These are phyloP conservation scores for Claviceps sp. DNA, from an alignment of 2,329 filamentous ascomycete species.

Conservation along the genomic window DNA sequence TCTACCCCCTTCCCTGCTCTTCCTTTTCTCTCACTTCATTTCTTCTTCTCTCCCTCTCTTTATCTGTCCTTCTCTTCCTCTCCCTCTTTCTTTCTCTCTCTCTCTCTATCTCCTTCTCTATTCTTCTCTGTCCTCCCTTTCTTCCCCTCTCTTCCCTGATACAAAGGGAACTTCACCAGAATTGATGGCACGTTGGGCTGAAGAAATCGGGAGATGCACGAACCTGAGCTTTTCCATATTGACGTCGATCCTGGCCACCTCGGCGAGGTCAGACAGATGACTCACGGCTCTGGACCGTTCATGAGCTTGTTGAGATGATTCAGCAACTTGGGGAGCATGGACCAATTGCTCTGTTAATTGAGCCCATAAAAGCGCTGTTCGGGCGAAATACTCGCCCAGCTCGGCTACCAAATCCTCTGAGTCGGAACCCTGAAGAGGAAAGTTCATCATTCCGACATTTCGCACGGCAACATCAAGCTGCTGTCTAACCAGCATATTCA, in stretches of 20 bases:
- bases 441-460: slow-evolving; percentile 11
- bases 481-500: slow-evolving; percentile 17
- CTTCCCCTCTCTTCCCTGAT: background rate
- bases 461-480: slow-evolving; percentile 15
- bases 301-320: slow-evolving; percentile 15
- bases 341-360: slow-evolving; percentile 20
- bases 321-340: slow-evolving; percentile 19
- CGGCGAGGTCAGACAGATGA: slow-evolving; percentile 15
- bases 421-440: slow-evolving; percentile 7
- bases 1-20: background rate
- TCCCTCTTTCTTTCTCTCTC: background rate
- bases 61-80: too few relatives aligned
- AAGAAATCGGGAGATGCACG: slow-evolving; percentile 4
- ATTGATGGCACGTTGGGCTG: background rate
- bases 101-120: background rate
- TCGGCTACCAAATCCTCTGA: slow-evolving; percentile 18
- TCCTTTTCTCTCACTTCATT: background rate
- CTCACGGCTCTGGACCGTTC: slow-evolving; percentile 13
- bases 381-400: slow-evolving; percentile 23
- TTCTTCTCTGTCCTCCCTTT: background rate
- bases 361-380: slow-evolving; percentile 21
- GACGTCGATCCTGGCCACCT: slow-evolving; percentile 19
- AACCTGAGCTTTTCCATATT: slow-evolving; percentile 21
- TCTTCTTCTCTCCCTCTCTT: background rate
- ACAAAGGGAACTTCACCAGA: background rate